phyloP scores from a whole-genome alignment of 345 rosid genomes.

The Citrus unshiu region DNA sequence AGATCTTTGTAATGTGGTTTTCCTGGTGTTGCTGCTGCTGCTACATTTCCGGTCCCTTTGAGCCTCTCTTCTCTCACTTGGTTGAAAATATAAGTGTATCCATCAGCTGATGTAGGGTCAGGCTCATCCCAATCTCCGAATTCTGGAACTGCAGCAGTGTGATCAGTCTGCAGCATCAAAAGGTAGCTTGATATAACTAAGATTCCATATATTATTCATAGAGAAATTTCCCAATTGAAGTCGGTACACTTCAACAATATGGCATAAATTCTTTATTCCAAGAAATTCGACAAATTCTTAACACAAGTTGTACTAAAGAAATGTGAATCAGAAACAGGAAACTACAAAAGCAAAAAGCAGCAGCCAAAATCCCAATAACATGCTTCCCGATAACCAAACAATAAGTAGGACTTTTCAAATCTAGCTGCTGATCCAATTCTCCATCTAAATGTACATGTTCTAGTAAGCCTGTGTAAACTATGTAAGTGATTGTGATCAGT shows the following conservation, averaged over 20 bases:
- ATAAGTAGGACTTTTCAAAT: too few species aligned
- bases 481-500: neutral
- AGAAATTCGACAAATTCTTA: neutral
- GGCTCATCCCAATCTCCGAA: conserved; percentile 43
- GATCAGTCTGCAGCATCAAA: conserved; percentile 19
- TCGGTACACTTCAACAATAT: neutral
- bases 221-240: neutral
- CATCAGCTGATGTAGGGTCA: conserved; percentile 28
- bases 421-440: neutral
- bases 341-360: too few species aligned
- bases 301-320: neutral
- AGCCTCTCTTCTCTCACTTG: conserved; percentile 30
- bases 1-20: neutral
- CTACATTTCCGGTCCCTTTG: neutral
- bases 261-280: neutral
- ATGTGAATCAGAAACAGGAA: too few species aligned
- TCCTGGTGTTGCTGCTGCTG: neutral
- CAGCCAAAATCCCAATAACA: too few species aligned
- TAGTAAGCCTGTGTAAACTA: neutral
- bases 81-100: conserved; percentile 29
- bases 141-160: conserved; percentile 26
- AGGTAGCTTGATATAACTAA: neutral
- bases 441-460: neutral
- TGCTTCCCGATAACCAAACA: too few species aligned
- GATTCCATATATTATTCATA: neutral